These are phyloP conservation scores for Rhodofomes roseus DNA, from an alignment of 1,284 basidiomycete species.

Conservation along the genomic window DNA sequence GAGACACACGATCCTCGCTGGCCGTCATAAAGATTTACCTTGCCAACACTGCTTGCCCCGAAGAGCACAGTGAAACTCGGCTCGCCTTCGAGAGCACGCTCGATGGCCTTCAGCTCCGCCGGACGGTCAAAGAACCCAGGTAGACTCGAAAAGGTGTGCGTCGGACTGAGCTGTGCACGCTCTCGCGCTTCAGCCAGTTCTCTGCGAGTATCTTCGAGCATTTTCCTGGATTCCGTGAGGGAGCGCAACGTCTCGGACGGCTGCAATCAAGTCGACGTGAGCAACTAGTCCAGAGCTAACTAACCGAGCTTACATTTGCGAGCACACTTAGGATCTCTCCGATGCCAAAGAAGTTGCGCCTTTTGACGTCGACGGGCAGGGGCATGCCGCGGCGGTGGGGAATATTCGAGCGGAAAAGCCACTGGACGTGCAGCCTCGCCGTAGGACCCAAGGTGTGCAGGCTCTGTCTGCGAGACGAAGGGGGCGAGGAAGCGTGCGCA, in stretches of 20 bases:
- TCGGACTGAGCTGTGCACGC: constrained; percentile 61
- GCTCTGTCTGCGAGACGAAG: constrained; percentile 23
- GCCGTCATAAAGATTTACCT: constrained; percentile 37
- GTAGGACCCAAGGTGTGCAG: constrained; percentile 20
- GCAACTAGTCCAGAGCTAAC: not conserved
- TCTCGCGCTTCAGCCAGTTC: constrained; percentile 69
- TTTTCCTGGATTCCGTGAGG: constrained; percentile 68
- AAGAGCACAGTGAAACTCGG: constrained; percentile 79
- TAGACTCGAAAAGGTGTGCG: constrained; percentile 73
- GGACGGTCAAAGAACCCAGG: constrained; percentile 71
- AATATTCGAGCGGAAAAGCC: constrained; percentile 71
- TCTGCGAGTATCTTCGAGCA: constrained; percentile 70
- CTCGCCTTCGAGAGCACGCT: constrained; percentile 61
- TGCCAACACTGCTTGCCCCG: constrained; percentile 78
- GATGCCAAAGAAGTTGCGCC: constrained; percentile 74
- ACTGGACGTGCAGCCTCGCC: constrained; percentile 41
- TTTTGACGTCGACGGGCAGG: constrained; percentile 53
- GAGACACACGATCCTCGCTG: not conserved
- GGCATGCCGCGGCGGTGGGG: constrained; percentile 58
- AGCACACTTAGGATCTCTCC: constrained; percentile 74
- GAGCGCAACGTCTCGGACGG: constrained; percentile 75
- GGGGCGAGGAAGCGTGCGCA: constrained; percentile 14
- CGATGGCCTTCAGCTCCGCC: constrained; percentile 60
- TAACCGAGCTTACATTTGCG: constrained; percentile 53
- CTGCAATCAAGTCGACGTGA: constrained; percentile 32